Percentiles rank a stretch among this genome's conserved stretches.
Evolutionary conservation across 352 stramenopile species (phyloP).

Genomic region (Phytophthora podocarpi): DNA sequence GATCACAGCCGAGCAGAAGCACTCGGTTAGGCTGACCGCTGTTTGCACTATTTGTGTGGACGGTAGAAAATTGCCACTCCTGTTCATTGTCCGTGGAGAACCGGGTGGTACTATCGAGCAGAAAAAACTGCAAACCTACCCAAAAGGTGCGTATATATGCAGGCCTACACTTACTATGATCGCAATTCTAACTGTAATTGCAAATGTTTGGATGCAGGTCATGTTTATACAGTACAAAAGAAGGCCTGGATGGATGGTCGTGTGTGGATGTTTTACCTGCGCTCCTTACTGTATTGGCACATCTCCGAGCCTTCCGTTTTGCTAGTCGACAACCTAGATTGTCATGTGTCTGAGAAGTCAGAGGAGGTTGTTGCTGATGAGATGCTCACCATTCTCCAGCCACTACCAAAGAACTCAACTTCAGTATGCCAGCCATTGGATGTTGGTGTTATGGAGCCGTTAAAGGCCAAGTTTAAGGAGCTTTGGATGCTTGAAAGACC

Average conservation of each 20-base stretch:
- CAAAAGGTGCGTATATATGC: neutral
- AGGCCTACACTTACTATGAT: no score
- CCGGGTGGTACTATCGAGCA: neutral
- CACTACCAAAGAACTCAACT: neutral
- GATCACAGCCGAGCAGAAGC: conserved; percentile 8
- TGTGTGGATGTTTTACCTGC: conserved; percentile 16
- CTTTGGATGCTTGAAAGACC: neutral
- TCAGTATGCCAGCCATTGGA: neutral
- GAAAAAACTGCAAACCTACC: conserved; percentile 7
- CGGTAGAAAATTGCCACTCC: neutral
- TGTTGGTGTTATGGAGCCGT: neutral
- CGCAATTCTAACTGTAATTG: no score
- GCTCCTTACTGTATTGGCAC: conserved; percentile 4
- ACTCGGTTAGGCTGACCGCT: neutral
- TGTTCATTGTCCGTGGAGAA: conserved; percentile 10
- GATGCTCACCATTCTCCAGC: conserved; percentile 4
- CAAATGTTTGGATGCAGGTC: no score
- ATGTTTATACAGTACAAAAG: conserved; percentile 20
- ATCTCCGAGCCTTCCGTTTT: conserved; percentile 10
- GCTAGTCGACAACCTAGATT: conserved; percentile 17
- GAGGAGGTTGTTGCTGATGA: neutral
- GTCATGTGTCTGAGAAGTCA: conserved; percentile 5
- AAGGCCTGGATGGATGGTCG: conserved; percentile 21
- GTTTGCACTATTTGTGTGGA: neutral
- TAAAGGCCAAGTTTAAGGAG: neutral